Evolutionary conservation across 768 basidiomycete species (phyloP).

Genomic region (Termitomyces sp.): DNA sequence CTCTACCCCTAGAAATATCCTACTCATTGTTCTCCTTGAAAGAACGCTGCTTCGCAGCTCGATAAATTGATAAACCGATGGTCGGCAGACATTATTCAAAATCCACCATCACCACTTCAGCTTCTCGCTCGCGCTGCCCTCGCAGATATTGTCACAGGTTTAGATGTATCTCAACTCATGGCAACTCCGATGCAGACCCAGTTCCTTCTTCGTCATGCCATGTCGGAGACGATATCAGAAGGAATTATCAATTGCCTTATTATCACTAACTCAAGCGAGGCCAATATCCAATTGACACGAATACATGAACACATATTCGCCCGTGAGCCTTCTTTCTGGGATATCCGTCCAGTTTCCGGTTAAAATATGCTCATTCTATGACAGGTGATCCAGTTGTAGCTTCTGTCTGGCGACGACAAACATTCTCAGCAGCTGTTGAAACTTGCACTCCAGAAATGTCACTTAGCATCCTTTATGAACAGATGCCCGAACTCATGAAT

Average conservation of each 20-base stretch:
- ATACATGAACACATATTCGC: slow-evolving; percentile 88
- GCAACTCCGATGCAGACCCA: slow-evolving; percentile 69
- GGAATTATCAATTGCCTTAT: slow-evolving; percentile 83
- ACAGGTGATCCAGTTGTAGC: slow-evolving; percentile 86
- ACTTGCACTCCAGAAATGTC: slow-evolving; percentile 68
- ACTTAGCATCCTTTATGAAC: slow-evolving; percentile 59
- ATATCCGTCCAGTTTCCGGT: neutral
- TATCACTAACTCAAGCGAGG: slow-evolving; percentile 80
- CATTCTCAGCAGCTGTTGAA: slow-evolving; percentile 83
- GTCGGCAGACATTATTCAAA: slow-evolving; percentile 70
- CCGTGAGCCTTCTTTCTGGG: slow-evolving; percentile 40
- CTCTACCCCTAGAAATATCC: neutral
- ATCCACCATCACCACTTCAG: slow-evolving; percentile 46
- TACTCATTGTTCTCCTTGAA: slow-evolving; percentile 7
- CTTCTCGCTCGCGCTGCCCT: slow-evolving; percentile 54
- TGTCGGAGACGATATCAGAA: slow-evolving; percentile 70
- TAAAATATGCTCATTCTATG: neutral
- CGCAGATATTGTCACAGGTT: slow-evolving; percentile 48
- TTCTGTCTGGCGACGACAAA: slow-evolving; percentile 84
- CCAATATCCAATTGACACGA: slow-evolving; percentile 77
- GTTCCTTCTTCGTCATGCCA: slow-evolving; percentile 72
- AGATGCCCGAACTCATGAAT: slow-evolving; percentile 59
- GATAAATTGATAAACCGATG: slow-evolving; percentile 84
- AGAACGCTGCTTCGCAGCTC: slow-evolving; percentile 80
- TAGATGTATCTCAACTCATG: slow-evolving; percentile 37